Evolutionary conservation across 768 basidiomycete species (phyloP).

Genomic region (Kwoniella pini): DNA sequence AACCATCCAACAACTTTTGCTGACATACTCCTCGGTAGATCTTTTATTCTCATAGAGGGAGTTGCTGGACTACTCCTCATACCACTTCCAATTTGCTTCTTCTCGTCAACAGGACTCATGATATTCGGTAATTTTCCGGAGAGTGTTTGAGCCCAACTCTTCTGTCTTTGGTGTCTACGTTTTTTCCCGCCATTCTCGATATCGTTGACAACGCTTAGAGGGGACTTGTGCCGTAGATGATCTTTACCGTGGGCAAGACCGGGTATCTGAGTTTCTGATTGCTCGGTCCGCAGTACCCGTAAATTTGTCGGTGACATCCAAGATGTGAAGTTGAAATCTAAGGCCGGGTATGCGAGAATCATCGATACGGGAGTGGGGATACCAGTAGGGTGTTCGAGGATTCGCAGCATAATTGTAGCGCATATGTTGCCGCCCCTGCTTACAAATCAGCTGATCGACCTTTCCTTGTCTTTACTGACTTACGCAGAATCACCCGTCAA

Average conservation of each 20-base stretch:
- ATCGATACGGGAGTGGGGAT: constrained; percentile 77
- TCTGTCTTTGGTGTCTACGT: constrained; percentile 49
- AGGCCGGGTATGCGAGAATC: constrained; percentile 83
- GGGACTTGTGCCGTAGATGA: constrained; percentile 84
- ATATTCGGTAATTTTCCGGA: constrained; percentile 32
- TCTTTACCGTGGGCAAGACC: constrained; percentile 76
- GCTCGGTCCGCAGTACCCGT: constrained; percentile 79
- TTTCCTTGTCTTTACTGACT: constrained; percentile 53
- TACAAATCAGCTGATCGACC: not conserved
- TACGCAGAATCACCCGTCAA: constrained; percentile 96
- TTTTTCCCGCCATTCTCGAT: constrained; percentile 54
- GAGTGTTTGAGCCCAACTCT: constrained; percentile 58
- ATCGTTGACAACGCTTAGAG: constrained; percentile 87
- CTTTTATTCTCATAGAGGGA: constrained; percentile 22
- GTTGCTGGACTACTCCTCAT: constrained; percentile 10
- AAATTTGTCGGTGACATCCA: constrained; percentile 78
- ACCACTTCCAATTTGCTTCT: constrained; percentile 3
- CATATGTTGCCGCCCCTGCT: constrained; percentile 83
- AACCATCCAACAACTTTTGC: constrained; percentile 42
- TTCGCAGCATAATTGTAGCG: constrained; percentile 77
- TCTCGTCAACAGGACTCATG: constrained; percentile 28
- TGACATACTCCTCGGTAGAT: constrained; percentile 39
- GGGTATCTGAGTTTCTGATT: constrained; percentile 77
- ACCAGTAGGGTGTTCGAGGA: constrained; percentile 65
- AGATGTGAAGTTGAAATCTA: constrained; percentile 97